phyloP scores from a whole-genome alignment of 345 rosid species.

The Leavenworthia alabamica region DNA sequence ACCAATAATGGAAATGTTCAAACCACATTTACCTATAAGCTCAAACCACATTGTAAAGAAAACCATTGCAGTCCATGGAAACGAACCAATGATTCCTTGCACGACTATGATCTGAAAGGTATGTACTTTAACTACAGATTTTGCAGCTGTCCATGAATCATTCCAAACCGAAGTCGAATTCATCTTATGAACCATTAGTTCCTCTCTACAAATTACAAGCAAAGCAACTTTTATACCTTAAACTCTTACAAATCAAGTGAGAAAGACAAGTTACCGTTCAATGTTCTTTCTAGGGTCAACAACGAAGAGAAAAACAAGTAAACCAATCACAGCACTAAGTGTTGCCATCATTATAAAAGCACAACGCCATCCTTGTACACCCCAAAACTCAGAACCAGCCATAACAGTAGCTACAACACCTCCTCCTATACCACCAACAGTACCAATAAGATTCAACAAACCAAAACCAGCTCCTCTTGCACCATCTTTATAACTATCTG shows the following conservation, averaged over 20 bases:
- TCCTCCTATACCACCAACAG: constrained; percentile 89
- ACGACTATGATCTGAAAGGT: constrained; percentile 84
- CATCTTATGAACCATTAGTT: constrained; percentile 40
- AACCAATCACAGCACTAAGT: constrained; percentile 62
- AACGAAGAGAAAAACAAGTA: constrained; percentile 70
- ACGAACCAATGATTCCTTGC: constrained; percentile 84
- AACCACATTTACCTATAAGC: constrained; percentile 73
- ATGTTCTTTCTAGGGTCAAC: constrained; percentile 50
- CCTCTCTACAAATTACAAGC: constrained; percentile 41
- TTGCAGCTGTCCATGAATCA: constrained; percentile 62
- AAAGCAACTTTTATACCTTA: not conserved
- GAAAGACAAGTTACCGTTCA: constrained; percentile 19
- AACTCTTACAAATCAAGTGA: not conserved
- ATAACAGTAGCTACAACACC: constrained; percentile 90
- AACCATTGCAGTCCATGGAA: constrained; percentile 97
- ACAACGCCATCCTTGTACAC: constrained; percentile 84
- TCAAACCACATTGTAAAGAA: constrained; percentile 98
- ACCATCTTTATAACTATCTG: constrained; percentile 81
- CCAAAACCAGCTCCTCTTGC: constrained; percentile 93
- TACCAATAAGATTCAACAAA: constrained; percentile 68
- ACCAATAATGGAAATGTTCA: not conserved
- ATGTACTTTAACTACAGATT: constrained; percentile 64
- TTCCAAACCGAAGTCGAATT: constrained; percentile 50
- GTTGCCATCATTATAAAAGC: constrained; percentile 88
- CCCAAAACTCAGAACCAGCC: constrained; percentile 79